Evolutionary conservation across 2,329 filamentous ascomycete genomes (phyloP), one percentile per base, ranked within the genome.

Genomic region (Eutypa lata): DNA sequence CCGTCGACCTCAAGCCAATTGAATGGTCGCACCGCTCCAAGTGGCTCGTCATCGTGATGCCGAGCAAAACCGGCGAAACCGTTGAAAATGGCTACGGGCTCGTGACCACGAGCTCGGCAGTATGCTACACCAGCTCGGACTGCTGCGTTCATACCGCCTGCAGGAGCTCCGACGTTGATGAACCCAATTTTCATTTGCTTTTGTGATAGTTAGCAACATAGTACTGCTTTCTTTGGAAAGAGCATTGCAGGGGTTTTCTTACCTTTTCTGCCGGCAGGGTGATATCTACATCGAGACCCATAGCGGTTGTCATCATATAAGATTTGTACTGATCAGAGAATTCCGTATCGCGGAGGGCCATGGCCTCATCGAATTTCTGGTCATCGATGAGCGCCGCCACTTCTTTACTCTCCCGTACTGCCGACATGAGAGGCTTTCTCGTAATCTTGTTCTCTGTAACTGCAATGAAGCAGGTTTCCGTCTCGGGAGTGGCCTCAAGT

Each of bases 361-460:
- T 96, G 40, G 94, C 94, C 55, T 78, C 83, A 35, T 89, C 86
- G 66, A 97, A 99, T 61, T 97, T 87, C 68, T 91, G 92, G 51
- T 80, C 83, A 22, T 90, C 82, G 53, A 99, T 96, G 31, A 90
- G 89, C 60, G 83, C 82, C 14, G 91, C 84, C 1, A 97, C 90
- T 51, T 89, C 82, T 70, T 97, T 88, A 26, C 94, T 99, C 65
- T 91, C 83, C 46, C 83, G 76, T 11, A 99, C 94, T 1, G 94
- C 92, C 67, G 96, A 83, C 77, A 97, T 89, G 24, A 99, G 77
- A 19, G 91, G 88, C 63, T 92, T 91, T 51, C 92, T 85, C 59
- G 91, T 86, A 68, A 99, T 97, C 76, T 99, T 96, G 81, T 97
- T 97, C 77, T 99, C 94, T 58, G 88, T 92, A 61, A 99, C 92